phyloP scores from a whole-genome alignment of 192 early-diverging fungal genomes.

The Pilobolus umbonatus region DNA sequence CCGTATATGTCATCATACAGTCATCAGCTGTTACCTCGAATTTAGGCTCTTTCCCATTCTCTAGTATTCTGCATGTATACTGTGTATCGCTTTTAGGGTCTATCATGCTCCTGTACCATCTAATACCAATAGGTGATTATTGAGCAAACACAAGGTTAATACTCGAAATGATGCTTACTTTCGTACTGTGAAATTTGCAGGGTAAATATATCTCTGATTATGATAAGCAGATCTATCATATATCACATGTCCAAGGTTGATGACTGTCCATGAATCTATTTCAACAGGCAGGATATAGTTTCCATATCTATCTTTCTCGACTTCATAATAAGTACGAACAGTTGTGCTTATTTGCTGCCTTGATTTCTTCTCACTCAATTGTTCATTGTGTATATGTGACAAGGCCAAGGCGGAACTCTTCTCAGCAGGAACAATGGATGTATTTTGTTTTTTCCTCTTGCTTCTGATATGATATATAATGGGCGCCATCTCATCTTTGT shows the following conservation, averaged over 20 bases:
- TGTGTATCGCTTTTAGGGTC: slow-evolving; percentile 43
- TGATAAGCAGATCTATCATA: slow-evolving; percentile 77
- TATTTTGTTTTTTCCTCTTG: slow-evolving; percentile 1
- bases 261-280: slow-evolving; percentile 74
- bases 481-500: no score
- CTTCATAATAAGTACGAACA: slow-evolving; percentile 36
- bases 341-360: slow-evolving; percentile 12
- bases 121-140: slow-evolving; percentile 6
- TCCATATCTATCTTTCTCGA: slow-evolving; percentile 57
- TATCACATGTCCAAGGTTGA: slow-evolving; percentile 69
- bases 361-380: slow-evolving; percentile 1
- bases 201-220: slow-evolving; percentile 88
- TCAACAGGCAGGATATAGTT: slow-evolving; percentile 71
- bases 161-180: slow-evolving; percentile 29
- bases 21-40: slow-evolving; percentile 86
- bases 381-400: not conserved
- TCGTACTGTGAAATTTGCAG: slow-evolving; percentile 74
- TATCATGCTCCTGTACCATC: slow-evolving; percentile 55
- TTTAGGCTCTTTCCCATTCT: slow-evolving; percentile 70
- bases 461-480: not conserved
- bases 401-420: not conserved
- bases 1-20: slow-evolving; percentile 46
- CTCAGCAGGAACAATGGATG: not conserved
- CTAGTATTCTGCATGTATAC: slow-evolving; percentile 75
- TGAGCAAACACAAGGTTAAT: not conserved